Conservation (phyloP, 805 yeast genomes). For the Metschnikowia orientalis region DNA sequence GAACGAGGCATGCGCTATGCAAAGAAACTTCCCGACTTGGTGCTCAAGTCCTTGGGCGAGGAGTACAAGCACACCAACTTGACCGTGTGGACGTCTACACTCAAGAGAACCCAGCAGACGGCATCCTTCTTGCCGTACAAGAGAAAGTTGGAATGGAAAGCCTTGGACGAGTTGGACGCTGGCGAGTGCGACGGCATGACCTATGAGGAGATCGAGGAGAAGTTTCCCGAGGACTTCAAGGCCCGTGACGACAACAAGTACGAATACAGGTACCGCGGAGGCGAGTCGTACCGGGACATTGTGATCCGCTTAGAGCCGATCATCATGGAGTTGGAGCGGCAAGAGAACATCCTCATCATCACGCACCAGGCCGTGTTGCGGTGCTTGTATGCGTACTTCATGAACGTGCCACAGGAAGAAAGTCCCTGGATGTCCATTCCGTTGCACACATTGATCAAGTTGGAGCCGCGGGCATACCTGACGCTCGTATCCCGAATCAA, state of each 20-base stretch:
- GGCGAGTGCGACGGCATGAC: constrained; percentile 98
- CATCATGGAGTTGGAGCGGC: constrained; percentile 96
- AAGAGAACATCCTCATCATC: constrained; percentile 89
- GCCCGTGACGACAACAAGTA: constrained; percentile 95
- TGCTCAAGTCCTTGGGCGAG: constrained; percentile 58
- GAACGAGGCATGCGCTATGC: constrained; percentile 85
- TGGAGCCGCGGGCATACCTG: constrained; percentile 93
- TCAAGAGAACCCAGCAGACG: constrained; percentile 88
- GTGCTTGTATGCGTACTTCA: constrained; percentile 94
- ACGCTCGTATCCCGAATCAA: constrained; percentile 85
- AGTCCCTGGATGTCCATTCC: constrained; percentile 99
- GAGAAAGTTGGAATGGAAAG: constrained; percentile 85
- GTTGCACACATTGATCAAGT: constrained; percentile 84
- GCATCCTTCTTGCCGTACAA: constrained; percentile 77
- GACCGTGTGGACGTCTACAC: constrained; percentile 94
- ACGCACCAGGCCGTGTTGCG: constrained; percentile 97
- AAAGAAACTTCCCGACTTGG: constrained; percentile 70
- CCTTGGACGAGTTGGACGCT: constrained; percentile 93
- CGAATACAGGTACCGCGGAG: constrained; percentile 94
- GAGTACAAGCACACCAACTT: constrained; percentile 49
- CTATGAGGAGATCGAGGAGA: constrained; percentile 80
- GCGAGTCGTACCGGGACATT: constrained; percentile 94
- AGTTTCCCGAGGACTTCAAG: constrained; percentile 89
- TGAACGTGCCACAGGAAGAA: constrained; percentile 97
- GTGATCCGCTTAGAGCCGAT: constrained; percentile 94